Conservation (phyloP, 1,284 basidiomycete species). For the Takashimella tepidaria region DNA sequence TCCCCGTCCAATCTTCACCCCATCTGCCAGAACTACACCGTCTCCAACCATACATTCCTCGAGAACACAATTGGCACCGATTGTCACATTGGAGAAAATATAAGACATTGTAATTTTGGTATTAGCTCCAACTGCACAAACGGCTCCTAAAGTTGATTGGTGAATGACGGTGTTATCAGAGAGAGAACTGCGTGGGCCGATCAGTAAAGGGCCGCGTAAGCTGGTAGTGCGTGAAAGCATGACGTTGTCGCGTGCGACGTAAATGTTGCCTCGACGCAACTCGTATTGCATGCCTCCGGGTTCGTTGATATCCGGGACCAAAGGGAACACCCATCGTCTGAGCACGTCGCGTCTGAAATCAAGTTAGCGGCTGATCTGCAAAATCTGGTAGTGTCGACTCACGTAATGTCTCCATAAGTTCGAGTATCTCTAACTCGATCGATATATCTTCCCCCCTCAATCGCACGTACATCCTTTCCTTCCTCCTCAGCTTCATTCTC, state of each 20-base stretch:
- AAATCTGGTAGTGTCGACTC: slow-evolving; percentile 14
- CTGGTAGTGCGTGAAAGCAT: slow-evolving; percentile 62
- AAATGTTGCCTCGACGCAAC: slow-evolving; percentile 76
- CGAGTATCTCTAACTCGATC: slow-evolving; percentile 83
- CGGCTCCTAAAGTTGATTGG: slow-evolving; percentile 68
- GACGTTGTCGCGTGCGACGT: slow-evolving; percentile 72
- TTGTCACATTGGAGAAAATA: slow-evolving; percentile 69
- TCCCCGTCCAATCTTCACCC: slow-evolving; percentile 50
- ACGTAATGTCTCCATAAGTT: slow-evolving; percentile 84
- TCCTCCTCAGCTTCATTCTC: slow-evolving; percentile 8
- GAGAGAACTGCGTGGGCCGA: slow-evolving; percentile 34
- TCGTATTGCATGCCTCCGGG: slow-evolving; percentile 76
- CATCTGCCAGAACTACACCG: slow-evolving; percentile 44
- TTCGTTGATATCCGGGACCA: slow-evolving; percentile 89
- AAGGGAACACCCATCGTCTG: slow-evolving; percentile 86
- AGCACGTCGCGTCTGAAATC: slow-evolving; percentile 84
- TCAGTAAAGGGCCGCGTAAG: slow-evolving; percentile 35
- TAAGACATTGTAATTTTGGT: slow-evolving; percentile 69
- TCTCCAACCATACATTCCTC: slow-evolving; percentile 61
- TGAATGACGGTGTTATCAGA: slow-evolving; percentile 38
- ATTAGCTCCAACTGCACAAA: slow-evolving; percentile 72
- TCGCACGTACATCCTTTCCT: slow-evolving; percentile 9
- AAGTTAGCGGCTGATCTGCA: slow-evolving; percentile 1
- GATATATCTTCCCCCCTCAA: slow-evolving; percentile 64
- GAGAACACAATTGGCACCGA: slow-evolving; percentile 72